These are phyloP conservation scores for Aspergillus alliaceus DNA, from an alignment of 2,329 filamentous ascomycete species.

Conservation along the genomic window DNA sequence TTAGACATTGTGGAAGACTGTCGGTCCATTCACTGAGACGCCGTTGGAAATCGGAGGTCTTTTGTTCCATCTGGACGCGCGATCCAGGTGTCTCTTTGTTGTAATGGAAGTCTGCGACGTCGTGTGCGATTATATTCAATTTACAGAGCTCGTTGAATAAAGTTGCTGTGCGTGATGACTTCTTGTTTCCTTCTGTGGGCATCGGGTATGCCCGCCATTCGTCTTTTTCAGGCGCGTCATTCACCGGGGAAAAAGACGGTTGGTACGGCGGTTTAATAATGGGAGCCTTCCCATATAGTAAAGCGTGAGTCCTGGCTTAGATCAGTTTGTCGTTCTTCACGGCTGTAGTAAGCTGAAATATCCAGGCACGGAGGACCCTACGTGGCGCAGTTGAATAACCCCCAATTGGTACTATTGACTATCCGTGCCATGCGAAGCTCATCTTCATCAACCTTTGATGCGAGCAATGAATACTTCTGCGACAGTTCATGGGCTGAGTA, in stretches of 20 bases:
- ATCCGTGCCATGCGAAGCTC: constrained; percentile 10
- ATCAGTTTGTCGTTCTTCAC: constrained; percentile 3
- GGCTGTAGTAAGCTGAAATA: neutral
- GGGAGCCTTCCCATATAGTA: constrained; percentile 20
- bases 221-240: constrained; percentile 14
- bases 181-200: constrained; percentile 5
- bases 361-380: constrained; percentile 12
- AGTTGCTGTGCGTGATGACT: constrained; percentile 17
- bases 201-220: constrained; percentile 24
- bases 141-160: constrained; percentile 20
- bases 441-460: constrained; percentile 17
- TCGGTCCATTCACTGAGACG: constrained; percentile 19
- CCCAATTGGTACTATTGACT: constrained; percentile 22
- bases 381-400: constrained; percentile 27
- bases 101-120: constrained; percentile 18
- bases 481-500: constrained; percentile 25
- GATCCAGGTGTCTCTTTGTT: constrained; percentile 7
- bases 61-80: constrained; percentile 11
- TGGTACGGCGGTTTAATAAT: constrained; percentile 18
- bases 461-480: constrained; percentile 10
- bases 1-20: constrained; percentile 13
- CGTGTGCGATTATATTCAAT: constrained; percentile 22
- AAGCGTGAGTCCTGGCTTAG: constrained; percentile 20
- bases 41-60: constrained; percentile 14
- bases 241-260: constrained; percentile 1